These are phyloP conservation scores for Colletotrichum sp. DNA, from an alignment of 2,329 filamentous ascomycete genomes.

Conservation along the genomic window DNA sequence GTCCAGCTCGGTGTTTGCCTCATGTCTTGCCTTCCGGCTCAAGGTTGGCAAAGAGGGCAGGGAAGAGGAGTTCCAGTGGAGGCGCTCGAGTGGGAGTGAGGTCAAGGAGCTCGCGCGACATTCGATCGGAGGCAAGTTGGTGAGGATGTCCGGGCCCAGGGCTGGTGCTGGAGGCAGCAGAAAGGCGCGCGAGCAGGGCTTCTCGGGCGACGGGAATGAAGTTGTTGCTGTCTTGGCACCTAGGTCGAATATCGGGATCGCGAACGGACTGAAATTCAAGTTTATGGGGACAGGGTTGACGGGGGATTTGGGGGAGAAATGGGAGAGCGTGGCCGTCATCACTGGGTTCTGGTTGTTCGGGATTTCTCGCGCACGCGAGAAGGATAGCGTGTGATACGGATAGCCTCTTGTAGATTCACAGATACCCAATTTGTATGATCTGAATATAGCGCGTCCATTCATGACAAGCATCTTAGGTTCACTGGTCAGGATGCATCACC, in stretches of 20 bases:
- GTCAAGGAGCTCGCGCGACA: not conserved
- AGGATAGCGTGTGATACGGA: not conserved
- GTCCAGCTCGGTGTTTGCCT: not conserved
- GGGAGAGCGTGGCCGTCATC: not conserved
- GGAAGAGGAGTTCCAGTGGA: not conserved
- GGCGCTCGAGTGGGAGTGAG: not conserved
- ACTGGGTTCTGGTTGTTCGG: not conserved
- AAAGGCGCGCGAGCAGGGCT: not conserved
- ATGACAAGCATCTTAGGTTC: rapidly evolving
- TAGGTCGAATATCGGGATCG: not conserved
- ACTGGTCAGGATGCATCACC: rapidly evolving
- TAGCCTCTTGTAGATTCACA: rapidly evolving
- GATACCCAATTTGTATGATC: not conserved
- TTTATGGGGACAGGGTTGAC: not conserved
- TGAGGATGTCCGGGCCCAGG: not conserved
- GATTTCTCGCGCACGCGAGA: not conserved
- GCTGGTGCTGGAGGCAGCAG: not conserved
- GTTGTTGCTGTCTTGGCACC: not conserved
- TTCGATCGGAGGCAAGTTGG: not conserved
- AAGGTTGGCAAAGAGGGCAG: not conserved
- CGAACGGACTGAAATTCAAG: not conserved
- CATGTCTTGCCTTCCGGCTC: not conserved
- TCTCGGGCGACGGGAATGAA: not conserved
- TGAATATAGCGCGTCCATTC: rapidly evolving
- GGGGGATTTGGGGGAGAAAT: not conserved